phyloP scores from a whole-genome alignment of 176 grass and related monocot genomes.

The Paspalum notatum region DNA sequence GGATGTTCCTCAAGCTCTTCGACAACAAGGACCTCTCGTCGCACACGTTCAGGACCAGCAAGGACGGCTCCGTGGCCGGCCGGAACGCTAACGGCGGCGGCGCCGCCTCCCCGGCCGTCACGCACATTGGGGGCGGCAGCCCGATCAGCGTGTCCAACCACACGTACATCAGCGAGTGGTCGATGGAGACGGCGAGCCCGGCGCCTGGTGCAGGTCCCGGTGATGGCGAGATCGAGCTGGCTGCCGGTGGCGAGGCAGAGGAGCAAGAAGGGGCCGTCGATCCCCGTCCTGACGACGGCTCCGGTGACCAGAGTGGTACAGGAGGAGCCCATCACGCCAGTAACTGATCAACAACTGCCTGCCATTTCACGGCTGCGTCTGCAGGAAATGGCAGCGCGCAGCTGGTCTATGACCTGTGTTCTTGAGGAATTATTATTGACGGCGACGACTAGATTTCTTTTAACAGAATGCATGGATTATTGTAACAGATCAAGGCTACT shows the following conservation, averaged over 20 bases:
- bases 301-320: not conserved
- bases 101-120: not conserved
- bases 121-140: not conserved
- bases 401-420: not conserved
- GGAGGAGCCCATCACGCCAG: not conserved
- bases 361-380: not conserved
- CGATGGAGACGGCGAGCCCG: constrained; percentile 19
- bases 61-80: constrained; percentile 2
- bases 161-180: constrained; percentile 21
- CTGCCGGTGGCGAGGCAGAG: not conserved
- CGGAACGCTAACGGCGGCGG: not conserved
- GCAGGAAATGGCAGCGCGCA: not conserved
- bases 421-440: not conserved
- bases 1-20: constrained; percentile 30
- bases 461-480: not conserved
- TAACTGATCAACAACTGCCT: not conserved
- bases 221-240: constrained; percentile 34
- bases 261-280: not conserved
- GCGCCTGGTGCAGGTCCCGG: not conserved
- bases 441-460: not conserved
- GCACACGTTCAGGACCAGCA: constrained; percentile 46
- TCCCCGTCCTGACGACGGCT: not conserved
- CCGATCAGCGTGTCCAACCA: constrained; percentile 40
- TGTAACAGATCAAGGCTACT: not conserved
- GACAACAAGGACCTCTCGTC: constrained; percentile 48